Evolutionary conservation across 2,329 filamentous ascomycete species (phyloP), one percentile per base, ranked within the genome.

Genomic region (Blastomyces gilchristii): DNA sequence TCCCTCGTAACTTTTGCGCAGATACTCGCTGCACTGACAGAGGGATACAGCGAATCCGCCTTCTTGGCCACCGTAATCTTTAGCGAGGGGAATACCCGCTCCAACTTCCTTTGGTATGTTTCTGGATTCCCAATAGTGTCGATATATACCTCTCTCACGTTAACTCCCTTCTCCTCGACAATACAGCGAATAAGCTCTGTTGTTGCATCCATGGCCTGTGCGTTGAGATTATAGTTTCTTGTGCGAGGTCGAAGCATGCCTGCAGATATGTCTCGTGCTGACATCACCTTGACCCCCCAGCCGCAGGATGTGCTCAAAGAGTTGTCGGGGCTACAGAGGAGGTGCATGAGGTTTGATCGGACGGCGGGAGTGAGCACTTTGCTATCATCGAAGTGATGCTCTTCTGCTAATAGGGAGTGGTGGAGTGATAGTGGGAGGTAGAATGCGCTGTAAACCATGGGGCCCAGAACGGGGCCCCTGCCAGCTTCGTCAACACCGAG

Each of bases 1-100:
- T 99, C 94, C 67, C 94, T 82, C 14, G 94, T 97, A 39, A 99
- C 94, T 76, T 99, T 99, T 62, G 94, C 94, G 74, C 90, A 95
- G 2, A 99, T 91, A 66, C 89, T 94, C 7, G 94, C 93, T 41
- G 93, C 94, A 69, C 90, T 95, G 62, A 97, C 94, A 72, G 88
- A 93, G 0, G 94, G 91, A 74, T 93, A 97, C 58, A 97, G 74
- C 65, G 88, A 91, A 74, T 99, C 93, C 2, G 94, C 93, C 79
- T 97, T 97, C 73, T 92, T 92, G 37, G 88, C 88, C 45, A 93
- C 89, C 1, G 86, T 91, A 69, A 93, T 84, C 65, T 82, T 83
- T 50, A 86, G 77, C 0, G 86, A 87, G 1, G 94, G 93, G 74
- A 97, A 97, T 61, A 95, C 81, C 65, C 86, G 82, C 77, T 93